phyloP scores from a whole-genome alignment of 78 protist genomes.

The Salpingoeca rosetta region DNA sequence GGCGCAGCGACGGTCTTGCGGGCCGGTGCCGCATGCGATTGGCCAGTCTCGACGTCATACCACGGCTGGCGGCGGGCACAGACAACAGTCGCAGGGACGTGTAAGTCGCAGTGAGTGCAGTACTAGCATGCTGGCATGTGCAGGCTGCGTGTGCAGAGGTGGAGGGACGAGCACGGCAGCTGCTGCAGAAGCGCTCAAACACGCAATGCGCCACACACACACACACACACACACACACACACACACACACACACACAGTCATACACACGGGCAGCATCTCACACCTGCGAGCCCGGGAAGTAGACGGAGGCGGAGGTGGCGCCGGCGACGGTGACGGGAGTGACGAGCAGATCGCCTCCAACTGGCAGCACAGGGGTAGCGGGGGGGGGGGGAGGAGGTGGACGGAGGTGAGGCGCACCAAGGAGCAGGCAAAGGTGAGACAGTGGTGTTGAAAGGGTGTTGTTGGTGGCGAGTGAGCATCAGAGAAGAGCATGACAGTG shows the following conservation, averaged over 20 bases:
- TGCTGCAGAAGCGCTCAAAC: background rate
- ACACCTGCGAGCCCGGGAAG: background rate
- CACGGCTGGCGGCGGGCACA: background rate
- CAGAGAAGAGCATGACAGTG: too few species aligned
- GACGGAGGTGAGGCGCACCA: too few species aligned
- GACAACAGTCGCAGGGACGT: background rate
- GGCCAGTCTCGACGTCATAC: background rate
- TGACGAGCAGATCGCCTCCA: background rate
- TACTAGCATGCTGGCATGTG: background rate
- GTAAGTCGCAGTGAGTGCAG: background rate
- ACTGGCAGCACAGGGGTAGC: background rate
- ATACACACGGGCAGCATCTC: too few species aligned
- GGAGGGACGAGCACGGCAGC: background rate
- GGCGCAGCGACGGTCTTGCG: background rate
- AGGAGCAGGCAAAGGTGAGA: too few species aligned
- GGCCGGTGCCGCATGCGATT: background rate
- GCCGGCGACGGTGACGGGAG: too few species aligned
- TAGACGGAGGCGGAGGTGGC: background rate
- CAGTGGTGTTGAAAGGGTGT: too few species aligned
- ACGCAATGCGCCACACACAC: too few species aligned
- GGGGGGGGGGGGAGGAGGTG: slow-evolving; percentile 21
- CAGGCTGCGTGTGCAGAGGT: too few species aligned
- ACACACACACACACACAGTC: slow-evolving; percentile 14
- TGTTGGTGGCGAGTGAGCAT: too few species aligned
- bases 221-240: slow-evolving; percentile 21